Conservation (phyloP, 140 eudicot species). For the Bidens hawaiensis region DNA sequence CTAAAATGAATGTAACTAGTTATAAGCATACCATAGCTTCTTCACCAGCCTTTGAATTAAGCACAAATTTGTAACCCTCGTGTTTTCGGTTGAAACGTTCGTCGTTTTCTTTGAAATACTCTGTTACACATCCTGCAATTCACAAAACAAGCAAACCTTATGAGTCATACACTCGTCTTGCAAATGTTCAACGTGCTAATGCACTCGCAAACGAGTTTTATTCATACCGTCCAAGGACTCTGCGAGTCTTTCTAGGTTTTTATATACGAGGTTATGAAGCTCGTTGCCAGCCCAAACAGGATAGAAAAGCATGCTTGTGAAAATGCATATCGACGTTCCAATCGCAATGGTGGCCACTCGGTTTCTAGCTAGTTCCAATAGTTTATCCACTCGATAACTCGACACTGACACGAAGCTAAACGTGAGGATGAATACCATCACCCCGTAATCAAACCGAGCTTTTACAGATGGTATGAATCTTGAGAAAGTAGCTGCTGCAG, state of each 20-base stretch:
- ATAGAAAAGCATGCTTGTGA: slow-evolving; percentile 58
- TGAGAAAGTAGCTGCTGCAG: slow-evolving; percentile 73
- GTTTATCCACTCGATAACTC: slow-evolving; percentile 80
- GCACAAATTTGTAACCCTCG: slow-evolving; percentile 69
- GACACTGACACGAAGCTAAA: slow-evolving; percentile 88
- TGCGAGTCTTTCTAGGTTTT: slow-evolving; percentile 72
- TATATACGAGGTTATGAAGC: slow-evolving; percentile 54
- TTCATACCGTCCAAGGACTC: slow-evolving; percentile 70
- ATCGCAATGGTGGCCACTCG: slow-evolving; percentile 70
- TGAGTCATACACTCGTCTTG: background rate
- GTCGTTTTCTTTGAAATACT: slow-evolving; percentile 42
- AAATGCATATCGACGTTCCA: slow-evolving; percentile 69
- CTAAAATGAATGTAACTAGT: too few relatives aligned
- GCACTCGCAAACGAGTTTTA: background rate
- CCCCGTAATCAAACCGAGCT: slow-evolving; percentile 85
- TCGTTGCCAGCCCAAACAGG: slow-evolving; percentile 97
- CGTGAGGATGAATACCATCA: slow-evolving; percentile 83
- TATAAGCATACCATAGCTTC: slow-evolving; percentile 53
- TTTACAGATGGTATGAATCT: slow-evolving; percentile 81
- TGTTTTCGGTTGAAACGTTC: slow-evolving; percentile 25
- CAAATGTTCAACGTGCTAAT: slow-evolving; percentile 10
- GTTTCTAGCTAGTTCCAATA: slow-evolving; percentile 58
- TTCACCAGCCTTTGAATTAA: slow-evolving; percentile 71
- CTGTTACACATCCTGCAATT: slow-evolving; percentile 53
- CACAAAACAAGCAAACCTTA: slow-evolving; percentile 11